Base-by-base conservation (phyloP, 1,284 basidiomycete species). In the Irpex lacteus region DNA sequence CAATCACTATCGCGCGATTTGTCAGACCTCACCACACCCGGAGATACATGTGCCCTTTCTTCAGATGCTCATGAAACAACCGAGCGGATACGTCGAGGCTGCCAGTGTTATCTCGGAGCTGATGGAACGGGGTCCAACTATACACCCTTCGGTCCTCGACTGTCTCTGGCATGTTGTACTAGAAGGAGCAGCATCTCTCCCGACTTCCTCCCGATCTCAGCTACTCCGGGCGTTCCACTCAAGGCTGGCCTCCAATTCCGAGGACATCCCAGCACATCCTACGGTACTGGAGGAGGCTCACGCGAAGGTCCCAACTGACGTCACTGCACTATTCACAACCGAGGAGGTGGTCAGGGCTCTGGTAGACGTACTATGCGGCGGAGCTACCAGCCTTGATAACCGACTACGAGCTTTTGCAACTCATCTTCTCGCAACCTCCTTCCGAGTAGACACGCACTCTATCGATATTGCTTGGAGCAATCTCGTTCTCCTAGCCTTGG, bases 111-210 rank as follows among this genome's bases (percentile, higher is more conserved):
- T 73, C 9, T 65, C 61, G 9, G 34, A 60, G 4, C 59, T 74
- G 7, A 56, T 74, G 8, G n/a, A 19, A 5, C 59, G 60, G 4
- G 62, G 66, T 32, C 61, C 63, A 11, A 56, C 62, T 11, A 59
- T 63, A 62, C 68, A 75, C 34, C 64, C 70, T 2, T 60, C 69
- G 32, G 18, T 80, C 8, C 68, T 73, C 32, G 63, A 59, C n/a
- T 44, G 76, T 0, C 66, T 82, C 4, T 75, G 72, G 65, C 66
- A 65, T 37, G 44, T 74, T 21, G 67, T 77, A 13, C 47, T 77
- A 3, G 52, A 57, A 11, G 18, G 55, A 1, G 49, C 53, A 1
- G 6, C 55, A 19, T 52, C 34, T 4, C n/a, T 64, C 5, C 15
- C 38, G 13, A 19, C 47, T 8, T 8, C 21, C 4, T 19, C 64